Conservation (phyloP, 148 eudicot genomes). For the Diospyros kaki region DNA sequence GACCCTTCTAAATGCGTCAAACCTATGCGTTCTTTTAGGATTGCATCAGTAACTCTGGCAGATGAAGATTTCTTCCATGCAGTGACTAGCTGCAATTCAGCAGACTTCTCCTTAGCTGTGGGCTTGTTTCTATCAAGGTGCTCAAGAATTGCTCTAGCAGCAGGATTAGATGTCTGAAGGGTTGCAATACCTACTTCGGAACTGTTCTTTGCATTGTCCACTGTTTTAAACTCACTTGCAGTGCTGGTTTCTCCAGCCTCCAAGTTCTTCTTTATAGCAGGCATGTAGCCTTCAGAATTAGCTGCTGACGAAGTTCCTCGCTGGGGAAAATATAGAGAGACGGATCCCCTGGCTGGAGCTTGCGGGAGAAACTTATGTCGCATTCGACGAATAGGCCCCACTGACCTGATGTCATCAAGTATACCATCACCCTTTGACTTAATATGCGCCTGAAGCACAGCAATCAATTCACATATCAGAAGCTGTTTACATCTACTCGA, state of each 20-base stretch:
- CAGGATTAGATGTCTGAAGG: constrained; percentile 46
- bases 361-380: constrained; percentile 53
- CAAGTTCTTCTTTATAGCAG: constrained; percentile 30
- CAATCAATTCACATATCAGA: constrained; percentile 8
- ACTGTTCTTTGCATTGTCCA: constrained; percentile 17
- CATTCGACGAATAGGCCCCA: constrained; percentile 69
- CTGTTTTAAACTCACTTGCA: constrained; percentile 19
- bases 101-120: constrained; percentile 57
- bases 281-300: constrained; percentile 24
- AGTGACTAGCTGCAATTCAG: constrained; percentile 61
- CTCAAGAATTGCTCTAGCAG: constrained; percentile 67
- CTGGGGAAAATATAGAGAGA: constrained; percentile 31
- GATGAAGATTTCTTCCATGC: constrained; percentile 44
- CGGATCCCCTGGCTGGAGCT: constrained; percentile 46
- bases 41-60: constrained; percentile 20
- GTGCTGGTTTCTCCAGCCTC: constrained; percentile 33
- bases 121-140: constrained; percentile 63
- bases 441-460: constrained; percentile 10
- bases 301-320: constrained; percentile 21
- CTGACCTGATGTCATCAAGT: constrained; percentile 44
- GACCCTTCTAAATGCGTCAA: constrained; percentile 17
- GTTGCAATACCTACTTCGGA: constrained; percentile 28
- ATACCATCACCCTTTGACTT: constrained; percentile 32
- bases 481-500: background rate
- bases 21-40: constrained; percentile 17